These are phyloP conservation scores for Pseudocercospora macadamiae DNA, from an alignment of 2,329 filamentous ascomycete genomes.

Conservation along the genomic window DNA sequence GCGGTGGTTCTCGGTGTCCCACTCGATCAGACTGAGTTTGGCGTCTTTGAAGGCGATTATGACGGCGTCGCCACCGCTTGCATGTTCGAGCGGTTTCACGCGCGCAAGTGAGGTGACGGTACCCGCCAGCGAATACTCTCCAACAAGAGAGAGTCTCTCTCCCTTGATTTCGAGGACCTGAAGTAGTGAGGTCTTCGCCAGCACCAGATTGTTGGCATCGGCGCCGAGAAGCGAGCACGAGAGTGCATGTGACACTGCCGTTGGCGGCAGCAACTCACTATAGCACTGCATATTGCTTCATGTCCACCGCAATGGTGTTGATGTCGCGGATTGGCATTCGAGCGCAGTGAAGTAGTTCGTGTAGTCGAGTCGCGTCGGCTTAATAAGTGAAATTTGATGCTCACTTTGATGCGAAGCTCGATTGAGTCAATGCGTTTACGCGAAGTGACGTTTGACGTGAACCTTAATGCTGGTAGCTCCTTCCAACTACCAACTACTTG, in stretches of 20 bases:
- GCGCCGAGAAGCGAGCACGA: constrained; percentile 75
- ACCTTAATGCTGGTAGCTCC: neutral
- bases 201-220: constrained; percentile 78
- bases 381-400: neutral
- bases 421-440: neutral
- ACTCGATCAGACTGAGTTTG: constrained; percentile 89
- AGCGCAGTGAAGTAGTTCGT: neutral
- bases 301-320: neutral
- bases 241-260: constrained; percentile 88
- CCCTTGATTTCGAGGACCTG: constrained; percentile 72
- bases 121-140: constrained; percentile 81
- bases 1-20: constrained; percentile 79
- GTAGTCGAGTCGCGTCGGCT: constrained; percentile 4
- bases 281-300: constrained; percentile 82
- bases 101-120: constrained; percentile 81
- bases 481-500: constrained; percentile 1
- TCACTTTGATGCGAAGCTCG: neutral
- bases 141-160: constrained; percentile 76
- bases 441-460: neutral
- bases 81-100: constrained; percentile 71
- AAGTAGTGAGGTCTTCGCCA: constrained; percentile 89
- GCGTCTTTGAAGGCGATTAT: constrained; percentile 86
- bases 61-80: constrained; percentile 80
- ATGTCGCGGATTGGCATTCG: neutral
- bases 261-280: constrained; percentile 90